phyloP scores from a whole-genome alignment of 179 eudicot genomes.

The Beta lomatogona region DNA sequence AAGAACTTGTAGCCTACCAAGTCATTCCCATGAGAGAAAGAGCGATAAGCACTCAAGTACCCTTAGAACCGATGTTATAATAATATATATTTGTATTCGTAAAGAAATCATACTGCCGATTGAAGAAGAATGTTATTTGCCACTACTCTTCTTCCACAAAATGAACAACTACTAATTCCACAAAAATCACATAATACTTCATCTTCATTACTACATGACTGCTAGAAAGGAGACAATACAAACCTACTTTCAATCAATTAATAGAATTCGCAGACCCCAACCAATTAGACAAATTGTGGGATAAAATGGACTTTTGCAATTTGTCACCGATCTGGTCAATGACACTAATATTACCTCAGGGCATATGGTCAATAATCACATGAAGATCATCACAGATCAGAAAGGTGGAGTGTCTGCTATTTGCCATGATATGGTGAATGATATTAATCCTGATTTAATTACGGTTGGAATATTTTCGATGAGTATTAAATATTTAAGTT shows the following conservation, averaged over 20 bases:
- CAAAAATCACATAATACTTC: neutral
- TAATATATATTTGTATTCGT: neutral
- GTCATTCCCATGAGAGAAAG: neutral
- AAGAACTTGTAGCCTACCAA: neutral
- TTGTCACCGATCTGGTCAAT: neutral
- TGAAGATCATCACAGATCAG: neutral
- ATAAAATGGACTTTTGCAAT: neutral
- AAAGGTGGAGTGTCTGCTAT: neutral
- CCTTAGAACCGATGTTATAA: neutral
- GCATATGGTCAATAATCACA: constrained; percentile 7
- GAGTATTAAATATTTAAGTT: too few species aligned
- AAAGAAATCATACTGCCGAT: neutral
- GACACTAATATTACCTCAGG: neutral
- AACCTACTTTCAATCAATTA: neutral
- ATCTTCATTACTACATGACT: neutral
- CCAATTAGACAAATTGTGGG: too few species aligned
- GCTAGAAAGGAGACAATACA: neutral
- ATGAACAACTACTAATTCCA: neutral
- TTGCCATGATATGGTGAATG: too few species aligned
- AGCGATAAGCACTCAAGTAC: neutral
- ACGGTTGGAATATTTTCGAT: too few species aligned
- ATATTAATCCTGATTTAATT: too few species aligned
- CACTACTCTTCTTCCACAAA: neutral
- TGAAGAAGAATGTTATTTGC: neutral
- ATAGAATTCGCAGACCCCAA: neutral